Evolutionary conservation across 1,284 basidiomycete genomes (phyloP).

Genomic region (Coniferiporia sulphurascens): DNA sequence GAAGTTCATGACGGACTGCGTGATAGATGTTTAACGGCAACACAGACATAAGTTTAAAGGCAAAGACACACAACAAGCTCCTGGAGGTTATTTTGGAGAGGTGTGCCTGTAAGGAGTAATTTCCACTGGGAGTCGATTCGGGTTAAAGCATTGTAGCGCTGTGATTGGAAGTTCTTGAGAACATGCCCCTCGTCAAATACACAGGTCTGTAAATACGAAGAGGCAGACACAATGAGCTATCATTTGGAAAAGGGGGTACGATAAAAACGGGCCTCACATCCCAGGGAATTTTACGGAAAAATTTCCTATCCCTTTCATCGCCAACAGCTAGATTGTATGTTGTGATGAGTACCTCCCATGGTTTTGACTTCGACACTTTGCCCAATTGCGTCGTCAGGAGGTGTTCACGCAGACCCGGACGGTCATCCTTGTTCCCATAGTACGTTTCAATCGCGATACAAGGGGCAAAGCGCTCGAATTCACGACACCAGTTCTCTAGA

Average conservation of each 20-base stretch:
- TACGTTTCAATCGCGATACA: constrained; percentile 86
- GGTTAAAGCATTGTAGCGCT: constrained; percentile 88
- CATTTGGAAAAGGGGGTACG: background rate
- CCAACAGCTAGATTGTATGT: constrained; percentile 95
- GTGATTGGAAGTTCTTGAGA: constrained; percentile 95
- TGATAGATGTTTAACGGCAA: background rate
- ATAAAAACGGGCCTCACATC: constrained; percentile 52
- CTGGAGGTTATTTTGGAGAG: constrained; percentile 87
- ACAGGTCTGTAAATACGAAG: constrained; percentile 54
- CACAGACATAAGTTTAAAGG: constrained; percentile 10
- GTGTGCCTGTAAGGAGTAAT: constrained; percentile 92
- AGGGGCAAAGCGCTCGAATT: constrained; percentile 90
- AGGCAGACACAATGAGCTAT: constrained; percentile 7
- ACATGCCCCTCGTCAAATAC: constrained; percentile 96
- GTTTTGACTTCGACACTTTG: constrained; percentile 42
- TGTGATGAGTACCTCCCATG: constrained; percentile 92
- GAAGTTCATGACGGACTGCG: constrained; percentile 94
- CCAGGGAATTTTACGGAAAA: constrained; percentile 90
- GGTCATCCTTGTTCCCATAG: constrained; percentile 89
- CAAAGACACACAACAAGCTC: constrained; percentile 81
- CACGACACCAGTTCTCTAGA: constrained; percentile 97
- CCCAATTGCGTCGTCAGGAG: constrained; percentile 52
- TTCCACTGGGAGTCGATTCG: constrained; percentile 87
- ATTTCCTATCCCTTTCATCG: constrained; percentile 82
- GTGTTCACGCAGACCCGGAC: constrained; percentile 71